A percentile compares a stretch with the other conserved stretches of the same genome.
Conservation (phyloP, 2,329 filamentous ascomycete genomes). For the Boeremia exigua region DNA sequence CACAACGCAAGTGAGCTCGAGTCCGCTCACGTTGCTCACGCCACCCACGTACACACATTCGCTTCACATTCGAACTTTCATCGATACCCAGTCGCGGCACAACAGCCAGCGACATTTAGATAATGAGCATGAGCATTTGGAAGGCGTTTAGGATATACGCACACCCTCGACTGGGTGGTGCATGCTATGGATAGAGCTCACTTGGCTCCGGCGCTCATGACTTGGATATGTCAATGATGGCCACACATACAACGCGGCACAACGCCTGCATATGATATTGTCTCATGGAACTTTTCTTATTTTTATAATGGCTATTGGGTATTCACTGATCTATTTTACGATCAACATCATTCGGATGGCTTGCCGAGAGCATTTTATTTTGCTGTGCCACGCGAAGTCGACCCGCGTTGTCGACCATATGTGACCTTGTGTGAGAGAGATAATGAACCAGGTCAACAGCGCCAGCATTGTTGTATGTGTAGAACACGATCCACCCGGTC, state of each 20-base stretch:
- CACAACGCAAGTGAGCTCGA: slow-evolving; percentile 41
- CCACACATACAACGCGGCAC: slow-evolving; percentile 9
- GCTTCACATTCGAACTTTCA: slow-evolving; percentile 39
- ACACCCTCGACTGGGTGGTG: slow-evolving; percentile 11
- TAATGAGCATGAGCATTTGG: slow-evolving; percentile 43
- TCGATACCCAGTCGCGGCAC: slow-evolving; percentile 43
- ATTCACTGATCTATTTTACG: background rate
- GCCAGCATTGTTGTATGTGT: background rate
- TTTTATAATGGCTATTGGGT: slow-evolving; percentile 9
- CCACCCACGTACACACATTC: slow-evolving; percentile 11
- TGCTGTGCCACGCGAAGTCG: background rate
- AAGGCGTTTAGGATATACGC: slow-evolving; percentile 33
- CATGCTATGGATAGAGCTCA: slow-evolving; percentile 9
- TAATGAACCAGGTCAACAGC: background rate
- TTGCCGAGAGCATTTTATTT: slow-evolving; percentile 5
- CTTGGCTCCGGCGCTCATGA: slow-evolving; percentile 1
- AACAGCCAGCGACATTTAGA: slow-evolving; percentile 30
- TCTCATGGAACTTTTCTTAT: background rate
- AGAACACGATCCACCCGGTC: background rate
- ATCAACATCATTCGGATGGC: background rate
- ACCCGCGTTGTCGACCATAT: background rate
- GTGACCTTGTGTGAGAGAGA: background rate
- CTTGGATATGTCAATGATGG: slow-evolving; percentile 11
- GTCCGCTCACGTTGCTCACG: slow-evolving; percentile 16
- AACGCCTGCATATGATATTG: slow-evolving; percentile 6